Evolutionary conservation across 169 alveolate species (phyloP).

Genomic region (Sarcocystis neurona): DNA sequence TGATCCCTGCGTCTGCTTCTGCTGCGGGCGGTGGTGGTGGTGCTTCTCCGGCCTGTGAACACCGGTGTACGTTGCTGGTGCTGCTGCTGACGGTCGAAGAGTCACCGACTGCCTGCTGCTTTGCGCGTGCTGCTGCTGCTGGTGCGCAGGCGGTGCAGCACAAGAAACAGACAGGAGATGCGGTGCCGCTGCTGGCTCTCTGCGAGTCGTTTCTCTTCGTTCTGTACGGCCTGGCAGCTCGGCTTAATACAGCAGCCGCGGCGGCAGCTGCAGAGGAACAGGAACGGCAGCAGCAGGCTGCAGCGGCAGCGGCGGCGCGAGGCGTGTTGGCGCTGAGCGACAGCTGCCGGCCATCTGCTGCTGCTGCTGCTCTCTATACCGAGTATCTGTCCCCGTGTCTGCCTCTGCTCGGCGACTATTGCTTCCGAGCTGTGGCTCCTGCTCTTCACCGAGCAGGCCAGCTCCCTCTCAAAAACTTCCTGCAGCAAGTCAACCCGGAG

Average conservation of each 20-base stretch:
- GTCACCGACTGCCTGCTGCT: too few relatives aligned
- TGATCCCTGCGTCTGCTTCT: too few relatives aligned
- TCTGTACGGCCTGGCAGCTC: conserved; percentile 9
- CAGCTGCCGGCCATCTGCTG: not conserved
- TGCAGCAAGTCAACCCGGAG: not conserved
- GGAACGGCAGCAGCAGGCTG: not conserved
- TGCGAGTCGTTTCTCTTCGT: conserved; percentile 16
- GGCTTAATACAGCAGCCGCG: not conserved
- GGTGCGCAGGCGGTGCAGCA: not conserved
- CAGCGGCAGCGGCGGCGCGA: not conserved
- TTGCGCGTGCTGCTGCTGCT: too few relatives aligned
- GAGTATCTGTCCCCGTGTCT: conserved; percentile 13
- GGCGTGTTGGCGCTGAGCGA: conserved; percentile 4
- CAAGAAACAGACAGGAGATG: not conserved
- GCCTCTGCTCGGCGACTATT: conserved; percentile 18
- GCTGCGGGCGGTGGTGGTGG: too few relatives aligned
- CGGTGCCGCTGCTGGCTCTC: conserved; percentile 1
- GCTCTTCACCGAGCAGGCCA: not conserved
- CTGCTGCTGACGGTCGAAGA: too few relatives aligned
- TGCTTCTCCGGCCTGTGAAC: too few relatives aligned
- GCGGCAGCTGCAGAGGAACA: not conserved
- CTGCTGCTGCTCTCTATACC: not conserved
- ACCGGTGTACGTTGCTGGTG: too few relatives aligned
- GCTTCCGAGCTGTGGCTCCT: conserved; percentile 16
- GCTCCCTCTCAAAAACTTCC: not conserved